Conservation (phyloP, 805 yeast genomes). For the Ogataea thermomethanolica region DNA sequence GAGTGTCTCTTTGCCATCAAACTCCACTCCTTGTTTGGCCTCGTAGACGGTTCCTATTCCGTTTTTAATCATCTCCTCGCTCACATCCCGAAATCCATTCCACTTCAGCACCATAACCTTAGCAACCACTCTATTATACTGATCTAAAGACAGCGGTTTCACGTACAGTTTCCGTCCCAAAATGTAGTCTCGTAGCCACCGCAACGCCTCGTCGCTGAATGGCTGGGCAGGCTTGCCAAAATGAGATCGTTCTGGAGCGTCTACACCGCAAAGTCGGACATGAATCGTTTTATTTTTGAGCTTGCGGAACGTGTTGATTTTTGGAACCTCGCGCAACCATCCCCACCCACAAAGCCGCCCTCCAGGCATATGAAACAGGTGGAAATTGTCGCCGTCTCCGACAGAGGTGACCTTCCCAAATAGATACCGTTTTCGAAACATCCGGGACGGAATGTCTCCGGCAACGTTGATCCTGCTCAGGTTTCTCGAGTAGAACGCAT, state of each 20-base stretch:
- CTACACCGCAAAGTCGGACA: conserved; percentile 86
- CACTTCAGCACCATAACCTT: conserved; percentile 59
- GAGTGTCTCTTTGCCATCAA: conserved; percentile 67
- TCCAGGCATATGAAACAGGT: conserved; percentile 91
- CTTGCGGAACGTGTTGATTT: conserved; percentile 40
- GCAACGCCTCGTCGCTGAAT: conserved; percentile 75
- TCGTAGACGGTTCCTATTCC: conserved; percentile 92
- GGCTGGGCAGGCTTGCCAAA: conserved; percentile 94
- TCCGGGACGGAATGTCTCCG: conserved; percentile 44
- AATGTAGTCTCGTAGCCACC: conserved; percentile 67
- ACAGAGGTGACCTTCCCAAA: conserved; percentile 82
- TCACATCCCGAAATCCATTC: conserved; percentile 74
- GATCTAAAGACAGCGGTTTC: conserved; percentile 79
- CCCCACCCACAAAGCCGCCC: conserved; percentile 91
- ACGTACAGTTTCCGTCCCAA: conserved; percentile 67
- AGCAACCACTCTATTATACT: conserved; percentile 84
- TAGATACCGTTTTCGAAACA: conserved; percentile 43
- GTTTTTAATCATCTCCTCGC: conserved; percentile 77
- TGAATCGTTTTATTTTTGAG: conserved; percentile 67
- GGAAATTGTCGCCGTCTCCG: conserved; percentile 95
- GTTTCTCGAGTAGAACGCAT: conserved; percentile 41
- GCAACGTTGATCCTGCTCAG: conserved; percentile 51
- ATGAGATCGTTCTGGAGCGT: conserved; percentile 95
- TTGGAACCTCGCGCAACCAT: conserved; percentile 72
- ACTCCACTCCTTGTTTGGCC: conserved; percentile 75